Evolutionary conservation across 768 basidiomycete genomes (phyloP), one percentile per base, ranked within the genome.

Genomic region (Dentipellis sp.): DNA sequence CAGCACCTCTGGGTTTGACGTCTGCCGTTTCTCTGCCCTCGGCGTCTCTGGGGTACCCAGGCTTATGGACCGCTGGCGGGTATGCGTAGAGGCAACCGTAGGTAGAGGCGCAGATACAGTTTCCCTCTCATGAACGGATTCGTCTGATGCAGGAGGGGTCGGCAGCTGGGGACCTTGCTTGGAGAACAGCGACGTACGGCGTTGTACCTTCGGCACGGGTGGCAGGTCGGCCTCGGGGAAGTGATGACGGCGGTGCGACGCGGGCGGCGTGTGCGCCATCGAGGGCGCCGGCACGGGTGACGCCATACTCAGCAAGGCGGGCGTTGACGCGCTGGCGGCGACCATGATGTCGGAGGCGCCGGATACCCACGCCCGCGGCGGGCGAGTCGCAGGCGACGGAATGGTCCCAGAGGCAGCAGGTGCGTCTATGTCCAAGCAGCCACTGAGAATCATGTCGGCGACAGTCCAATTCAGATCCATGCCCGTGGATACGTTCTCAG

Each of bases 401-500:
- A n/a, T n/a, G n/a, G n/a, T n/a, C n/a, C n/a, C n/a, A n/a, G 40
- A 42, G 40, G 40, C 14, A 14, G 4, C 2, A 7, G 21, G 48
- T 22, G 55, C n/a, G 35, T 56, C 62, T 10, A 58, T 59, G 53
- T 74, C 72, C n/a, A 74, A 67, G 6, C 61, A 63, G 10, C 71
- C 71, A 47, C 66, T 65, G 3, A 74, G 62, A 1, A 74, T 56
- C 45, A 68, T 54, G 52, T 74, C 73, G 3, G 68, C 65, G 22
- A 74, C 60, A 3, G 67, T 66, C 67, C 68, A 72, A 40, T 67
- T 66, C 12, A 60, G 37, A 53, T 55, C 38, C 54, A 56, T 52
- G 53, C 22, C 54, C 50, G 42, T 54, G 47, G 50, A 51, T 45
- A 61, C 10, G 50, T 53, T 53, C 46, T 57, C 52, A 10, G 50